phyloP scores from a whole-genome alignment of 1,139 yeast species.

The Yamadazyma sp. region DNA sequence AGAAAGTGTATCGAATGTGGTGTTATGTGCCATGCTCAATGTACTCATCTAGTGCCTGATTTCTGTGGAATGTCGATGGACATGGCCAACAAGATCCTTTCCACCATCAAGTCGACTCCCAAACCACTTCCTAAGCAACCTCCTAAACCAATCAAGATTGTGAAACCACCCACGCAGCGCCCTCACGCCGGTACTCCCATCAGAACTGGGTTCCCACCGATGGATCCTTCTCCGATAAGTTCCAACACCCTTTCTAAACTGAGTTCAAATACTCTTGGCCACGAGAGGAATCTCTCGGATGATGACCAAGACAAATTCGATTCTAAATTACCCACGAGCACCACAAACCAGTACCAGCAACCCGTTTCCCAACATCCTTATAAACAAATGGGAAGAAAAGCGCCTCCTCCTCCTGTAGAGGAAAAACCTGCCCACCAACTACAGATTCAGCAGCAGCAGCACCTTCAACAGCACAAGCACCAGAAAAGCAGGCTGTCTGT shows the following conservation, averaged over 20 bases:
- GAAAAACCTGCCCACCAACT: too few relatives aligned
- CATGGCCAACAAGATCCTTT: conserved; percentile 85
- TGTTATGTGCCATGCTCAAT: conserved; percentile 87
- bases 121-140: conserved; percentile 25
- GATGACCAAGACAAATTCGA: conserved; percentile 25
- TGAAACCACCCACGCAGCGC: conserved; percentile 5
- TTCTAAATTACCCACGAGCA: conserved; percentile 37
- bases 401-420: too few relatives aligned
- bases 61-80: conserved; percentile 99
- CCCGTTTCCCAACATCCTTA: conserved; percentile 32
- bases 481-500: conserved; percentile 8
- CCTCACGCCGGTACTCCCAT: conserved; percentile 5
- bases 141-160: conserved; percentile 1
- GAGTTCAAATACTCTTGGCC: conserved; percentile 8
- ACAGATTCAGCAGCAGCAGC: conserved; percentile 4
- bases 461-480: conserved; percentile 5
- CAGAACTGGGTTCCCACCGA: conserved; percentile 16
- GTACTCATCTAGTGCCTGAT: conserved; percentile 94
- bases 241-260: conserved; percentile 10
- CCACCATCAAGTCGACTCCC: conserved; percentile 81
- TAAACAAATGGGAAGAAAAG: conserved; percentile 22
- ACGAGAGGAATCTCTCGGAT: conserved; percentile 19
- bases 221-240: conserved; percentile 15
- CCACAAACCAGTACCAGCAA: conserved; percentile 32
- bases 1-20: conserved; percentile 95